These are phyloP conservation scores for Hypomontagnella monticulosa DNA, from an alignment of 495 filamentous ascomycete species.

Conservation along the genomic window DNA sequence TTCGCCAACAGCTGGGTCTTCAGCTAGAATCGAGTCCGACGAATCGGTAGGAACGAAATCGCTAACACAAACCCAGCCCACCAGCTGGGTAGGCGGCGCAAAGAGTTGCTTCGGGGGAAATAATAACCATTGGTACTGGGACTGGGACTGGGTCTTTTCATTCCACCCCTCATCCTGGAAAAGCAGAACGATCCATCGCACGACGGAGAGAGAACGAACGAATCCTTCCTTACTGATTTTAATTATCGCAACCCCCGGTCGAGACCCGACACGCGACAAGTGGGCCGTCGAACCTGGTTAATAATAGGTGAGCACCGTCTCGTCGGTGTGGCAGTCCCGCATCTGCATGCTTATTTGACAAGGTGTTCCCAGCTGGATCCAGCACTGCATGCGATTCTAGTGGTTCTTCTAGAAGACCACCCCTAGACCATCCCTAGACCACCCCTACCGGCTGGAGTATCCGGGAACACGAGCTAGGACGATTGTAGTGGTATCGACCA, in stretches of 20 bases:
- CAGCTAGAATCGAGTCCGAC: background rate
- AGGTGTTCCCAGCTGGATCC: constrained; percentile 27
- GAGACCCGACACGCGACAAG: constrained; percentile 42
- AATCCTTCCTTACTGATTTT: constrained; percentile 21
- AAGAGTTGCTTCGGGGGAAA: background rate
- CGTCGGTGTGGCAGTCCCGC: constrained; percentile 43
- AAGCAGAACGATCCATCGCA: too few species aligned
- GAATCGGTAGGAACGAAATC: constrained; percentile 1
- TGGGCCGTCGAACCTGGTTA: constrained; percentile 39
- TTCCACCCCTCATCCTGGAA: background rate
- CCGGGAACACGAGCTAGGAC: constrained; percentile 36
- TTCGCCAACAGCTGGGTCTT: constrained; percentile 5
- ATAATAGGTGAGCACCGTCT: constrained; percentile 42
- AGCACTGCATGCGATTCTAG: constrained; percentile 41
- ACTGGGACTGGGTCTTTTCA: too few species aligned
- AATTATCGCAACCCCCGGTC: constrained; percentile 37
- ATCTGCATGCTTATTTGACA: constrained; percentile 33
- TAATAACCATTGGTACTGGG: constrained; percentile 11
- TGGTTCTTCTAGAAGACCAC: constrained; percentile 42
- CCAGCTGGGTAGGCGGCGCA: background rate
- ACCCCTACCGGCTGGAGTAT: constrained; percentile 38
- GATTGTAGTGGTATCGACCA: constrained; percentile 32
- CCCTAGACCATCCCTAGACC: constrained; percentile 37
- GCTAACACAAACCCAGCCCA: background rate
- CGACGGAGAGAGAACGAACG: constrained; percentile 15